Percentiles rank a stretch among this genome's conserved stretches.
Conservation (phyloP, 169 alveolate genomes). For the Cryptosporidium parvum region DNA sequence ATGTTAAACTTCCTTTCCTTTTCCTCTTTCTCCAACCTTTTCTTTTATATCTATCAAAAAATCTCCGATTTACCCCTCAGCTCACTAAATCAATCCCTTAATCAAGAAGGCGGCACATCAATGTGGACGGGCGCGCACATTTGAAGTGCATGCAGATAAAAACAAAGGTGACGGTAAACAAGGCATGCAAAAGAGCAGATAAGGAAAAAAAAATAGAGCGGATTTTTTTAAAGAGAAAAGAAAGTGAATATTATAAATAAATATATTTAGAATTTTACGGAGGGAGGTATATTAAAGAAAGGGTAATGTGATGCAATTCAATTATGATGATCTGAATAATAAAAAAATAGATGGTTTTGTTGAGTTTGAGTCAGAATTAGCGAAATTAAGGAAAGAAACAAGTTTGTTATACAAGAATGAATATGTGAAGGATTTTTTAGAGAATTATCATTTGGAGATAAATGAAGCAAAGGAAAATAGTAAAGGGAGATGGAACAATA, state of each 20-base stretch:
- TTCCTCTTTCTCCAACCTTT: no score
- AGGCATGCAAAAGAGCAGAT: constrained; percentile 21
- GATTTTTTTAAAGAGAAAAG: no score
- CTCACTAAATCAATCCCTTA: background rate
- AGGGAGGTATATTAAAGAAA: background rate
- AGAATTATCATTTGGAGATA: constrained; percentile 28
- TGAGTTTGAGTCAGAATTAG: constrained; percentile 55
- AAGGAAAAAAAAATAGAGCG: background rate
- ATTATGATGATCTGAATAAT: constrained; percentile 22
- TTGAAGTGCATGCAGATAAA: background rate
- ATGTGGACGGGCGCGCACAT: constrained; percentile 23
- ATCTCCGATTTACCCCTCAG: background rate
- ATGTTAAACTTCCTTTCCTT: no score
- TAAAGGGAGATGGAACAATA: background rate
- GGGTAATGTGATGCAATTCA: constrained; percentile 57
- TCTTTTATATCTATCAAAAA: background rate
- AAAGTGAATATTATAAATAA: background rate
- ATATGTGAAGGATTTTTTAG: constrained; percentile 53
- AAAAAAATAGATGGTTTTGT: constrained; percentile 7
- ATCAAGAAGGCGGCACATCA: background rate
- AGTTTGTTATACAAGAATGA: constrained; percentile 46
- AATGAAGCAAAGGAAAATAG: constrained; percentile 18
- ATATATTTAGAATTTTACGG: background rate
- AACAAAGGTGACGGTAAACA: constrained; percentile 3
- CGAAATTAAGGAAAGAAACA: constrained; percentile 56